Conservation (phyloP, 1,284 basidiomycete genomes). For the Meripilus lineatus region DNA sequence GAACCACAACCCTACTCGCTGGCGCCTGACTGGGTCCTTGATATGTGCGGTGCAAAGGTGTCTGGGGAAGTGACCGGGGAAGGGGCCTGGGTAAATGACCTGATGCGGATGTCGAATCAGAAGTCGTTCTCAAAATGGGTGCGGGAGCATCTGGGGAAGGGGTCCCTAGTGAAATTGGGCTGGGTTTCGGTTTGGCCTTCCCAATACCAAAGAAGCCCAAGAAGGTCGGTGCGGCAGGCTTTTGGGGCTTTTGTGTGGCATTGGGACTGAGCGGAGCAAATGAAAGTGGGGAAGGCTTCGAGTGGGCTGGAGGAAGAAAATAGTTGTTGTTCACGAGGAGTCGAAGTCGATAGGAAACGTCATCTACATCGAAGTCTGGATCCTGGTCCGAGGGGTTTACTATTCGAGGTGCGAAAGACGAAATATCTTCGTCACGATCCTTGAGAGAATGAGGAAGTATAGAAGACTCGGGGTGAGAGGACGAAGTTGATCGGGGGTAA, state of each 20-base stretch:
- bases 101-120: conserved; percentile 50
- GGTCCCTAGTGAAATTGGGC: conserved; percentile 27
- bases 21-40: conserved; percentile 26
- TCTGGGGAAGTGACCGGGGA: conserved; percentile 32
- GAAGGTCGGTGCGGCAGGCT: conserved; percentile 50
- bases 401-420: conserved; percentile 44
- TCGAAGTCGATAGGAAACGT: conserved; percentile 75
- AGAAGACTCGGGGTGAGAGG: conserved; percentile 50
- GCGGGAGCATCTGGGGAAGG: conserved; percentile 32
- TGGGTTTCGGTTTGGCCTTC: conserved; percentile 58
- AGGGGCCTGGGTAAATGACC: conserved; percentile 33
- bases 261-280: conserved; percentile 39
- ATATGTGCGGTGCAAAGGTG: conserved; percentile 24
- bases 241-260: conserved; percentile 35
- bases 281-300: conserved; percentile 65
- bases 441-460: conserved; percentile 50
- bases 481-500: conserved; percentile 63
- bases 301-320: conserved; percentile 78
- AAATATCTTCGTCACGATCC: conserved; percentile 38
- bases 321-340: conserved; percentile 80
- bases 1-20: conserved; percentile 65
- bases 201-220: conserved; percentile 65
- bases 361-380: conserved; percentile 66
- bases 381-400: conserved; percentile 26
- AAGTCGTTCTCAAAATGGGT: conserved; percentile 57